A percentile compares a stretch with the other conserved stretches of the same genome.
Evolutionary conservation across 2,329 filamentous ascomycete genomes (phyloP).

Genomic region (Aspergillus quadricinctus): DNA sequence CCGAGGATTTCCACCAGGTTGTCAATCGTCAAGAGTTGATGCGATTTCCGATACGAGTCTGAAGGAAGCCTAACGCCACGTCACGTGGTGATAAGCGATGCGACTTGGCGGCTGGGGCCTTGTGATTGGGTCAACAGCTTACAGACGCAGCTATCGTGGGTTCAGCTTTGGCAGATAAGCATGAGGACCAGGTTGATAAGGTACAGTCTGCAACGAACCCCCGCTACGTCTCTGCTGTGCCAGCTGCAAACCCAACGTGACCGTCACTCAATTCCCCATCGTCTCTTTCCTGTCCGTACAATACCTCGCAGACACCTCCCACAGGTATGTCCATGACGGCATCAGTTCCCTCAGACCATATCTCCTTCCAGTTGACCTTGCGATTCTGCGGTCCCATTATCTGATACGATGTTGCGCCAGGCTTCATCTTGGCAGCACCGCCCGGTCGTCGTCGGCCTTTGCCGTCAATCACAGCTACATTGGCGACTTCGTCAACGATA

Average conservation of each 20-base stretch:
- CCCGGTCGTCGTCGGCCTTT: slow-evolving; percentile 55
- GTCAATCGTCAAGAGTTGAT: background rate
- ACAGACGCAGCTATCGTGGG: too few relatives aligned
- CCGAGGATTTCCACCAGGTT: background rate
- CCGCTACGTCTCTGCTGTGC: background rate
- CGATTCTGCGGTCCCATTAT: slow-evolving; percentile 41
- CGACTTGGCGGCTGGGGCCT: background rate
- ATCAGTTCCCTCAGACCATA: slow-evolving; percentile 93
- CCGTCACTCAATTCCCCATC: slow-evolving; percentile 21
- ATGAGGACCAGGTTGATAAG: background rate
- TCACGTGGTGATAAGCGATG: slow-evolving; percentile 2
- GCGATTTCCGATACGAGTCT: background rate
- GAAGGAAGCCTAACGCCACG: background rate
- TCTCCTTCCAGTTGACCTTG: slow-evolving; percentile 65
- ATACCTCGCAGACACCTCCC: slow-evolving; percentile 87
- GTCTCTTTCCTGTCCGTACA: slow-evolving; percentile 66
- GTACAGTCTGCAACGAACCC: background rate
- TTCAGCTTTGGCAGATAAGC: background rate
- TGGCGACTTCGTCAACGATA: slow-evolving; percentile 83
- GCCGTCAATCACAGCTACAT: slow-evolving; percentile 75
- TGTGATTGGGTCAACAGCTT: background rate
- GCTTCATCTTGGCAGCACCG: slow-evolving; percentile 40
- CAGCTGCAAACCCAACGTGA: background rate
- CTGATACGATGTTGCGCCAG: slow-evolving; percentile 38
- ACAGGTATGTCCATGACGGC: slow-evolving; percentile 96